Base-by-base conservation (phyloP, 352 stramenopile genomes). In the Aphanomyces cochlioides region DNA sequence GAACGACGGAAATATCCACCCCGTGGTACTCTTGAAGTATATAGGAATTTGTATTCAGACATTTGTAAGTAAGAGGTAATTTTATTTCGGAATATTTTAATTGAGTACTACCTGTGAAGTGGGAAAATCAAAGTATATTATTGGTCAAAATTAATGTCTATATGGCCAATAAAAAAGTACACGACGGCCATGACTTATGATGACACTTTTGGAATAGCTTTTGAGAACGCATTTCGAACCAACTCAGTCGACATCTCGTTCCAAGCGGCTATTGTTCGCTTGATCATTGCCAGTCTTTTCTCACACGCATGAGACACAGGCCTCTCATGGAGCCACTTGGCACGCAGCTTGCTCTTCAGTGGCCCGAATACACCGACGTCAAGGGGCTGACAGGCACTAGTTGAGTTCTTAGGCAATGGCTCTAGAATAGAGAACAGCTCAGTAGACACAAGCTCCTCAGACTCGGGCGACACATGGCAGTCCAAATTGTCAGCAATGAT, bases 1-100 rank as follows among this genome's bases (percentile, higher is more conserved):
- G 19, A 58, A 58, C 50, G 50, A 58, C 50, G 17, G 50, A 58
- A 58, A 58, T 37, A 58, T 2, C 36, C 50, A 58, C 50, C 50
- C 50, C 15, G 45, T 58, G 50, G 50, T 19, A 58, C 45, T 53
- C 13, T 19, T 19, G 13, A n/a, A 15, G 13, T 53, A 58, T 58
- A 19, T 19, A 2, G 17, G 36, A 36, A 58, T 58, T 58, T 58
- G 50, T 58, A 58, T 58, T 1, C 7, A 28, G 1, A 12, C 50
- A 58, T 19, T 19, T 58, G 13, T 58, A 12, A 36, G 13, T 58
- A 12, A 36, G 50, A 8, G 8, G 8, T 13, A 12, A 36, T 37
- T 58, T 58, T 36, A 12, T 12, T n/a, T n/a, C 43, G 10, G 43
- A 50, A 50, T 50, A 50, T 50, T 50, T 50, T 50, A n/a, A 3